A percentile compares a stretch with the other conserved stretches of the same genome.
These are phyloP conservation scores for Tillandsia fasciculata DNA, from an alignment of 176 grass and related monocot genomes.

Conservation along the genomic window DNA sequence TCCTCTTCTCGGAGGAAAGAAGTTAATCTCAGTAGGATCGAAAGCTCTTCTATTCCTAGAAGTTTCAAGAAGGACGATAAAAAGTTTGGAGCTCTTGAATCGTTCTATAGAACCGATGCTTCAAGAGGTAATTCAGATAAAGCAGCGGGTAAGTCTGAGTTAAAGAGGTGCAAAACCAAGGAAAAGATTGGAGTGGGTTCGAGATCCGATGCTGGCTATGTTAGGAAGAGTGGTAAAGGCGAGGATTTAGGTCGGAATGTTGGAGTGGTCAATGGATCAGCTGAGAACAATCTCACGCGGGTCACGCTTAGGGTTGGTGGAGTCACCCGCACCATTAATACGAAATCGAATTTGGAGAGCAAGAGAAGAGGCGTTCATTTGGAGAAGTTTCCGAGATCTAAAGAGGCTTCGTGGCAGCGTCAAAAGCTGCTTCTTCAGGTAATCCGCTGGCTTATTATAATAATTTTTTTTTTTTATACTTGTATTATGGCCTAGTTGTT, in stretches of 20 bases:
- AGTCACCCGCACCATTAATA: conserved; percentile 42
- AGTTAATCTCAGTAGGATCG: conserved; percentile 11
- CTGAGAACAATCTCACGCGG: conserved; percentile 46
- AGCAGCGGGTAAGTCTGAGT: conserved; percentile 17
- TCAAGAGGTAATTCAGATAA: conserved; percentile 1
- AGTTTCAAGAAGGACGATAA: neutral
- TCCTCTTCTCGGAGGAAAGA: conserved; percentile 20
- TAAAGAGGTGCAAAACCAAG: conserved; percentile 11
- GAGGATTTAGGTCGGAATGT: neutral
- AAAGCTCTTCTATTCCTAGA: neutral
- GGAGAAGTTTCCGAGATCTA: neutral
- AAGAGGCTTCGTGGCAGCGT: neutral
- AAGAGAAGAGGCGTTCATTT: conserved; percentile 12
- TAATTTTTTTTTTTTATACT: neutral
- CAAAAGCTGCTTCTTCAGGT: conserved; percentile 7
- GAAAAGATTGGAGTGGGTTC: conserved; percentile 10
- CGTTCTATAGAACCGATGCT: neutral
- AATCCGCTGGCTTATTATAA: neutral
- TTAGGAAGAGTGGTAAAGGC: neutral
- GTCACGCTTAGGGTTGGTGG: conserved; percentile 82
- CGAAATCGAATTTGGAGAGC: conserved; percentile 26
- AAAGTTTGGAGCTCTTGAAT: conserved; percentile 9
- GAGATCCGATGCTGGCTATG: conserved; percentile 15
- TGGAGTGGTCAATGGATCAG: conserved; percentile 6
- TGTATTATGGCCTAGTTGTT: neutral